These are phyloP conservation scores for Calcarisporium arbuscula DNA, from an alignment of 2,329 filamentous ascomycete genomes.

Conservation along the genomic window DNA sequence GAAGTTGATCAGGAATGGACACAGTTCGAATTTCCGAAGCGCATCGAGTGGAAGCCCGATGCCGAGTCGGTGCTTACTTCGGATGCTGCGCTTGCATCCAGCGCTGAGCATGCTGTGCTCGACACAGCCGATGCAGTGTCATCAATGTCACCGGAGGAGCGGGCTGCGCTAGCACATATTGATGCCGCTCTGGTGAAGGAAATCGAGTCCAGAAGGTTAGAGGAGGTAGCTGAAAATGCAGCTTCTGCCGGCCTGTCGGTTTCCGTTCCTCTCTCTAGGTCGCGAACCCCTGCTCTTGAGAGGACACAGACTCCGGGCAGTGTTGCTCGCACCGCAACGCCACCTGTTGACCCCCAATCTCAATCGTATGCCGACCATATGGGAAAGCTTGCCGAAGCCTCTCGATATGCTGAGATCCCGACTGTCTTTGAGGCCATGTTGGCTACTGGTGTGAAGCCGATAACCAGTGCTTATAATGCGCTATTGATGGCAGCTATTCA, in stretches of 20 bases:
- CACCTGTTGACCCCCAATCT: slow-evolving; percentile 57
- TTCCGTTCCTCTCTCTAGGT: slow-evolving; percentile 33
- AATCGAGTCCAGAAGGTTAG: slow-evolving; percentile 49
- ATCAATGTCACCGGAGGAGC: slow-evolving; percentile 37
- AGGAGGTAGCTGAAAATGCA: slow-evolving; percentile 39
- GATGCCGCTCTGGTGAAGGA: slow-evolving; percentile 80
- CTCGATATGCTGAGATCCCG: slow-evolving; percentile 81
- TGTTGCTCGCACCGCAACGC: slow-evolving; percentile 51
- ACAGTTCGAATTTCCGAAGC: slow-evolving; percentile 82
- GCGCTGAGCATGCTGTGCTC: slow-evolving; percentile 15
- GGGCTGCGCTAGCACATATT: slow-evolving; percentile 68
- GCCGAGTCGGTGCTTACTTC: slow-evolving; percentile 52
- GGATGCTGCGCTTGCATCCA: slow-evolving; percentile 41
- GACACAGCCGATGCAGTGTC: no score
- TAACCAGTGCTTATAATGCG: slow-evolving; percentile 84
- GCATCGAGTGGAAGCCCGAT: slow-evolving; percentile 79
- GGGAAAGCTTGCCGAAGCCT: slow-evolving; percentile 61
- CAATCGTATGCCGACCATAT: slow-evolving; percentile 73
- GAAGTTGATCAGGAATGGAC: slow-evolving; percentile 77
- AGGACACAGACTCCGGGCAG: slow-evolving; percentile 37
- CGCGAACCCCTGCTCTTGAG: slow-evolving; percentile 34
- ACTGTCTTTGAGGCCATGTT: slow-evolving; percentile 88
- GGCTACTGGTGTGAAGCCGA: slow-evolving; percentile 72
- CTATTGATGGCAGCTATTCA: slow-evolving; percentile 79
- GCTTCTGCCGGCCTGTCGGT: slow-evolving; percentile 28